phyloP scores from a whole-genome alignment of 2,329 filamentous ascomycete genomes.

The Penicillium polonicum region DNA sequence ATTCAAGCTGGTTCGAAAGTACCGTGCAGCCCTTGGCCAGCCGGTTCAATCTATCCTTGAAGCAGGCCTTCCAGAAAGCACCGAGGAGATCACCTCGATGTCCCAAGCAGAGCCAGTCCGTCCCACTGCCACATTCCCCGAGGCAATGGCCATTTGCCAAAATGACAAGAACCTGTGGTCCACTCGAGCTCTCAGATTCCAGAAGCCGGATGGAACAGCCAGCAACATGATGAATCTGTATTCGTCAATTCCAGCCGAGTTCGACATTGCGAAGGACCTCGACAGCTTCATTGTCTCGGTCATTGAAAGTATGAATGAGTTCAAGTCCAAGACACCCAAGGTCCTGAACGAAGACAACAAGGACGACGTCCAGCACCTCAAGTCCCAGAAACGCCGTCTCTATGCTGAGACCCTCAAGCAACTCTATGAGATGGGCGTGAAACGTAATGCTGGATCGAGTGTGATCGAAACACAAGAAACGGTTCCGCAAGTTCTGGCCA shows the following conservation, averaged over 20 bases:
- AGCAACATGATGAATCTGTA: conserved; percentile 70
- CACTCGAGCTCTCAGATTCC: conserved; percentile 63
- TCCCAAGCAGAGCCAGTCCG: conserved; percentile 11
- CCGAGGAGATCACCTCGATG: conserved; percentile 29
- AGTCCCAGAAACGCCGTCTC: conserved; percentile 82
- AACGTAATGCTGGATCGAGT: conserved; percentile 74
- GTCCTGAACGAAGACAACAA: conserved; percentile 86
- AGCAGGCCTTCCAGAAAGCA: conserved; percentile 35
- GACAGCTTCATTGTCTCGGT: conserved; percentile 69
- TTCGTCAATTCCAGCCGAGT: conserved; percentile 50
- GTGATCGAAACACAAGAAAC: conserved; percentile 72
- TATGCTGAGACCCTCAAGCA: conserved; percentile 85
- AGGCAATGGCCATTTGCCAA: conserved; percentile 36
- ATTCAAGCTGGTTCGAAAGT: conserved; percentile 88
- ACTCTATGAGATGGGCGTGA: conserved; percentile 84
- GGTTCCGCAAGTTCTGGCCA: conserved; percentile 66
- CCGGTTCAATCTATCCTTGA: conserved; percentile 63
- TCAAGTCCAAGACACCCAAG: conserved; percentile 79
- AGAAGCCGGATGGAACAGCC: conserved; percentile 67
- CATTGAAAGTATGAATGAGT: conserved; percentile 64
- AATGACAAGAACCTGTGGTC: conserved; percentile 34
- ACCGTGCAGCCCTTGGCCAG: conserved; percentile 73
- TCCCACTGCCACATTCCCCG: conserved; percentile 26
- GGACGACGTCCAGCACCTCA: conserved; percentile 78
- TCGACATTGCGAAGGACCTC: conserved; percentile 61